A percentile compares a stretch with the other conserved stretches of the same genome.
These are phyloP conservation scores for Arachnopeziza araneosa DNA, from an alignment of 2,329 filamentous ascomycete genomes.

Conservation along the genomic window DNA sequence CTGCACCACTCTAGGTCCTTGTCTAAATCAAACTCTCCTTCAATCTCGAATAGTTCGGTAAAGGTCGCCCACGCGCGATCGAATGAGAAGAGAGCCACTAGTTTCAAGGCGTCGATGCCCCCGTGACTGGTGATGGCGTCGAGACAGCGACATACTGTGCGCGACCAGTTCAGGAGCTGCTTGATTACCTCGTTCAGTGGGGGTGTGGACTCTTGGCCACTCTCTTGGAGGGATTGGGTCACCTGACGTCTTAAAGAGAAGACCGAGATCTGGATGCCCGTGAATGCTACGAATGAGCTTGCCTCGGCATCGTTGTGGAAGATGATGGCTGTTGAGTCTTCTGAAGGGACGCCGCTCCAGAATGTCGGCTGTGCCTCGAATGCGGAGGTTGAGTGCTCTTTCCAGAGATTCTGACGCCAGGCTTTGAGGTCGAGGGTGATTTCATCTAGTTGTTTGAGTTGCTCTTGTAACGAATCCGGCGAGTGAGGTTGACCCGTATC, in stretches of 20 bases:
- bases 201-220: too few species aligned
- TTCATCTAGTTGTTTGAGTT: slow-evolving; percentile 7
- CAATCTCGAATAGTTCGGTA: slow-evolving; percentile 2
- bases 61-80: slow-evolving; percentile 12
- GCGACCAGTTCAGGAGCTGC: slow-evolving; percentile 8
- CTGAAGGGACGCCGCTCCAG: slow-evolving; percentile 9
- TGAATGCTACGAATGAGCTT: slow-evolving; percentile 7
- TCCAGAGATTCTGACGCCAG: slow-evolving; percentile 8
- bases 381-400: slow-evolving; percentile 4
- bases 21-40: slow-evolving; percentile 1
- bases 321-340: not conserved
- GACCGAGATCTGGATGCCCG: slow-evolving; percentile 7
- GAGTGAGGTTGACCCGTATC: slow-evolving; percentile 2
- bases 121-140: slow-evolving; percentile 12
- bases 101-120: slow-evolving; percentile 4
- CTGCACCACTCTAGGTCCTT: slow-evolving; percentile 10
- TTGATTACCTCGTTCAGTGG: too few species aligned
- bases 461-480: not conserved
- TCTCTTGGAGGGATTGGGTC: slow-evolving; percentile 2
- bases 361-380: slow-evolving; percentile 1
- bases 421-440: slow-evolving; percentile 7
- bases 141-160: slow-evolving; percentile 11
- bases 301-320: slow-evolving; percentile 8
- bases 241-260: slow-evolving; percentile 7
- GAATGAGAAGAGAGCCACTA: slow-evolving; percentile 8